Base-by-base conservation (phyloP, 139 green algal species). In the Chlorella sp. region DNA sequence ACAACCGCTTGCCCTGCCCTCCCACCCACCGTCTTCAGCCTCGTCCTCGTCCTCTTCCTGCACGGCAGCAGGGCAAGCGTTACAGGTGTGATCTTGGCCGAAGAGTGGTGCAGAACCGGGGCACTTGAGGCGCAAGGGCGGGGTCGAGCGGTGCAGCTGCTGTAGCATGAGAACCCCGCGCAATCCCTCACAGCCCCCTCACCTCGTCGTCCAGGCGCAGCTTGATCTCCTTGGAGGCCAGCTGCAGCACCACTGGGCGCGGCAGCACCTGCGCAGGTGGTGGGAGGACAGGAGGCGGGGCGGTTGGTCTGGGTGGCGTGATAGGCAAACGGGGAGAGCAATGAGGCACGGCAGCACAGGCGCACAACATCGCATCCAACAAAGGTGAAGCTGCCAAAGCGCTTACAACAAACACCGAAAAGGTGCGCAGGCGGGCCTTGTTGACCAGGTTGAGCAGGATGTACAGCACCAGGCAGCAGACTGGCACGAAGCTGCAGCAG, bases 181-280 rank as follows among this genome's bases (percentile, higher is more conserved):
- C 5, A 69, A 36, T 28, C 63, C 26, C 25, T 7, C 63, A 18
- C 26, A 1, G 67, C 32, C 67, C 13, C 28, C 72, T 79, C 36
- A 16, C 72, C 12, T 63, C 72, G 0, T 79, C 44, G 18, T 79
- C 41, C 41, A 79, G 44, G 13, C 28, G 15, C 41, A 79, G 41
- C 41, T 79, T 63, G 41, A 64, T 79, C 3, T 69, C 74, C 55
- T 81, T 81, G 51, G 41, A 55, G 51, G 74, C 74, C 30, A 81
- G 74, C 74, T 81, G 74, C 55, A 81, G 68, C 74, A 81, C 74
- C 74, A 81, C 74, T 11, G 74, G 74, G 23, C 74, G 74, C 20
- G 74, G 74, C 74, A 81, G 38, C 32, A 81, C 47, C 73, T 80
- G 73, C n/a, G 15, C 4, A 51, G 12, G 13, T 60, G 13, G 67